Conservation (phyloP, 106 monocot genomes). For the Dendrobium nobile region DNA sequence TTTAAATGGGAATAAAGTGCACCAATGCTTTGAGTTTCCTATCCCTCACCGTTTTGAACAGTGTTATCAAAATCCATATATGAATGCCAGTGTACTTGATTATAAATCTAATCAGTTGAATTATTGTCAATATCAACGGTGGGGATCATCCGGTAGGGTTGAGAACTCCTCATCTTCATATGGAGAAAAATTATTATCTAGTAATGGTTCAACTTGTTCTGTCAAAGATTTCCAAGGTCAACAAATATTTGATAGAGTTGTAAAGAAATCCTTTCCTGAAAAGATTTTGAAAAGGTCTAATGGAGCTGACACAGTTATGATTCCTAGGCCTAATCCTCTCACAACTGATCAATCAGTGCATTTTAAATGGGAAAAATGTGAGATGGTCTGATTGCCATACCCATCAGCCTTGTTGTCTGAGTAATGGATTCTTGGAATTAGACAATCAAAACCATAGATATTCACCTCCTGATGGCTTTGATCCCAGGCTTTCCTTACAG, state of each 20-base stretch:
- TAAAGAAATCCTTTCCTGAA: slow-evolving; percentile 19
- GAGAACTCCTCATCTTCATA: not conserved
- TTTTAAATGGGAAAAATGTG: not conserved
- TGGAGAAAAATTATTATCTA: not conserved
- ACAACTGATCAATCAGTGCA: slow-evolving; percentile 5
- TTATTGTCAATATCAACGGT: slow-evolving; percentile 1
- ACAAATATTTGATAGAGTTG: slow-evolving; percentile 7
- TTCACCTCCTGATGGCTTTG: not conserved
- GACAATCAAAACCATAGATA: not conserved
- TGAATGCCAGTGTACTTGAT: slow-evolving; percentile 7
- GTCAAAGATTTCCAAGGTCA: slow-evolving; percentile 3
- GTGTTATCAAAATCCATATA: slow-evolving; percentile 5
- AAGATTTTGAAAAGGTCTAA: slow-evolving; percentile 6
- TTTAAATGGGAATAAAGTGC: slow-evolving; percentile 5
- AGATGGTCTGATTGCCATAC: not conserved
- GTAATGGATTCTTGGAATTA: slow-evolving; percentile 9
- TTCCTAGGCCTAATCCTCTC: slow-evolving; percentile 6
- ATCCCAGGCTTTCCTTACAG: slow-evolving; percentile 6
- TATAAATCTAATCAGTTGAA: not conserved
- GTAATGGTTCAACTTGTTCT: not conserved
- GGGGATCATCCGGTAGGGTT: slow-evolving; percentile 1
- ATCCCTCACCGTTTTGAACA: not conserved
- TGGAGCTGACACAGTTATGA: slow-evolving; percentile 5
- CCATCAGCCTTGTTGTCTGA: not conserved
- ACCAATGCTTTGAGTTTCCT: slow-evolving; percentile 9